Percentiles rank a stretch among this genome's conserved stretches.
phyloP scores from a whole-genome alignment of 2,329 filamentous ascomycete species.

The Aspergillus carbonarius region DNA sequence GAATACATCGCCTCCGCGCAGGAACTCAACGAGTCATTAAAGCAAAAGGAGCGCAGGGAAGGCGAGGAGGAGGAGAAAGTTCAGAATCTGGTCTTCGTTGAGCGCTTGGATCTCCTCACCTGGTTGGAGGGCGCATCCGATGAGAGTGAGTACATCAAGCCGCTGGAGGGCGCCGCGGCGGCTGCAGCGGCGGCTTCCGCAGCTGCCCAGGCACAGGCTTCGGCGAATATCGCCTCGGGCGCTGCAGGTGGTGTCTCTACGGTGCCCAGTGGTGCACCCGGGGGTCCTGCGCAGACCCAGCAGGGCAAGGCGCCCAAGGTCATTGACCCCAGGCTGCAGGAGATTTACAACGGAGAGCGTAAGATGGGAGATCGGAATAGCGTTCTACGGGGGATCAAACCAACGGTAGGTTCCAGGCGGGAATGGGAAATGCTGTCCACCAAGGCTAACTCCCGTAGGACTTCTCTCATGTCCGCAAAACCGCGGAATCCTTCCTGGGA shows the following conservation, averaged over 20 bases:
- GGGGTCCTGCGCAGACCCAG: constrained; percentile 31
- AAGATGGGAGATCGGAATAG: constrained; percentile 92
- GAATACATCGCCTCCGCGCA: constrained; percentile 87
- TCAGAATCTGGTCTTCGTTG: constrained; percentile 86
- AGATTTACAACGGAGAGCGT: constrained; percentile 89
- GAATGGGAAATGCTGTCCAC: neutral
- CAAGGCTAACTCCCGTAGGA: constrained; percentile 58
- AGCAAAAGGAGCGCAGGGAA: constrained; percentile 34
- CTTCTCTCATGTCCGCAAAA: constrained; percentile 89
- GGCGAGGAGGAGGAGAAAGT: constrained; percentile 58
- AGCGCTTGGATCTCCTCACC: constrained; percentile 85
- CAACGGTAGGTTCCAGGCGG: constrained; percentile 59
- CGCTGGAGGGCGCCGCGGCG: constrained; percentile 64
- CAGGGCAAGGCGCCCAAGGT: constrained; percentile 59
- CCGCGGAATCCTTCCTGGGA: constrained; percentile 72
- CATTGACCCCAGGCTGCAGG: constrained; percentile 77
- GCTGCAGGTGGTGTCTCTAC: constrained; percentile 44
- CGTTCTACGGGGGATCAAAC: constrained; percentile 80
- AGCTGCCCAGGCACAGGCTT: constrained; percentile 42
- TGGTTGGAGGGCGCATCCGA: constrained; percentile 90
- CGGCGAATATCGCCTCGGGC: constrained; percentile 53
- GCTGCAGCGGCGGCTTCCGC: constrained; percentile 39
- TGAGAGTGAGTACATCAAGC: constrained; percentile 90
- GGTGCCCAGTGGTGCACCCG: constrained; percentile 45
- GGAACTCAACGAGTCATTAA: constrained; percentile 74